Evolutionary conservation across 805 yeast genomes (phyloP), one percentile per base, ranked within the genome.

Genomic region (Barnettozyma vustinii): DNA sequence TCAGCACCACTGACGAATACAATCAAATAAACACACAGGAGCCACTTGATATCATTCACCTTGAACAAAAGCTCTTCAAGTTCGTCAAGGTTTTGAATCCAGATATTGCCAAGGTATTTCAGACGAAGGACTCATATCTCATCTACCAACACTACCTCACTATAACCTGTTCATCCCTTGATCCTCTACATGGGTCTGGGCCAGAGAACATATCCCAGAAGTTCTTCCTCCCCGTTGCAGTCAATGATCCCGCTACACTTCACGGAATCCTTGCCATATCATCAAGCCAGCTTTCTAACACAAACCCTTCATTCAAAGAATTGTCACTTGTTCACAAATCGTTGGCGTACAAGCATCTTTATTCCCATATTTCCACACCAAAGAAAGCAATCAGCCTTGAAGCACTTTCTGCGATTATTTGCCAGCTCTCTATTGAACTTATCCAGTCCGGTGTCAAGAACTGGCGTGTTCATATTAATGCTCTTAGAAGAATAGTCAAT

Each of bases 241-340:
- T 52, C 1, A 41, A 44, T 35, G 46, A 49, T 42, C 55, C 55
- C 4, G 47, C 55, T 10, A 47, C 51, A 19, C 23, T 52, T 18
- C 55, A 52, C 40, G 55, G 55, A 12, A 52, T 52, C 5, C 37
- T 52, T 10, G 39, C 48, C 12, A 52, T 52, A 2, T 52, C 55
- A n/a, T 42, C 55, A 16, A 49, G 47, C 43, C 55, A 52, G 36
- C 26, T 52, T 4, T 25, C 53, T 3, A 44, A 43, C n/a, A 44
- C 48, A 26, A 44, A 52, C 19, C 51, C 48, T 19, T 36, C 45
- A 5, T 52, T 23, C 19, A 49, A 42, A 16, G 37, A 45, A 32
- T 10, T 49, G 1, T 20, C 55, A 23, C 30, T 52, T 7, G 25
- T 49, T 2, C 55, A 52, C 36, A 52, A 52, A 35, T 52, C 55